Base-by-base conservation (phyloP, 176 grass and related monocot genomes). In the Coix lacrymajobi region DNA sequence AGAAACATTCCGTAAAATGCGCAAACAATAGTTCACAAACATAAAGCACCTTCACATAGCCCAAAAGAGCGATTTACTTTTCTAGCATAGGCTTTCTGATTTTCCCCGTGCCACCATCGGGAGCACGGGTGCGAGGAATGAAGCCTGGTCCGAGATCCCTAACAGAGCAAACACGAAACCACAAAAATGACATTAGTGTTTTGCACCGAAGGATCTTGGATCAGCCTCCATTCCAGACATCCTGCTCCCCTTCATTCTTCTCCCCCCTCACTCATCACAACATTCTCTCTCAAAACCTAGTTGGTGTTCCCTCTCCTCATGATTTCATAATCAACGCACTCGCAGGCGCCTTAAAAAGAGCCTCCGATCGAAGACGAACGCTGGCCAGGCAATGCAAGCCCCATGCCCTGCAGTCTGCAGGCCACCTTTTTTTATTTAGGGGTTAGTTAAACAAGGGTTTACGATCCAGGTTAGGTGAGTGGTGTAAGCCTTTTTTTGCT, bases 221-320 rank as follows among this genome's bases (percentile, higher is more conserved):
- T 15, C 80, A 88, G 80, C 86, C 86, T 88, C 66, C 86, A 88
- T 88, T 88, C 86, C 86, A 64, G 15, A 88, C 86, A 83, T 80
- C 43, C 2, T 33, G 74, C 74, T 83, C 43, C 79, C 67, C 65
- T 34, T 33, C 34, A n/a, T 38, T 74, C 48, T 9, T 19, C 52
- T 66, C 6, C 39, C 4, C 11, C 5, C n/a, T n/a, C n/a, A n/a
- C 69, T 13, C 16, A 49, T 11, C 80, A 29, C 20, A 73, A 32
- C 29, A 51, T 9, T 45, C 54, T 29, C 52, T 74, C 32, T 63
- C 15, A 43, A 46, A 16, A 11, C 17, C 25, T 64, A 31, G 41
- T 5, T 49, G 0, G 52, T 73, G 52, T 73, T 19, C 38, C 16
- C 2, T 6, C 14, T 13, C 28, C 71, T 87, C 71, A 88, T 78